Evolutionary conservation across 2,329 filamentous ascomycete genomes (phyloP), one percentile per base, ranked within the genome.

Genomic region (Pseudovirgaria hyperparasitica): DNA sequence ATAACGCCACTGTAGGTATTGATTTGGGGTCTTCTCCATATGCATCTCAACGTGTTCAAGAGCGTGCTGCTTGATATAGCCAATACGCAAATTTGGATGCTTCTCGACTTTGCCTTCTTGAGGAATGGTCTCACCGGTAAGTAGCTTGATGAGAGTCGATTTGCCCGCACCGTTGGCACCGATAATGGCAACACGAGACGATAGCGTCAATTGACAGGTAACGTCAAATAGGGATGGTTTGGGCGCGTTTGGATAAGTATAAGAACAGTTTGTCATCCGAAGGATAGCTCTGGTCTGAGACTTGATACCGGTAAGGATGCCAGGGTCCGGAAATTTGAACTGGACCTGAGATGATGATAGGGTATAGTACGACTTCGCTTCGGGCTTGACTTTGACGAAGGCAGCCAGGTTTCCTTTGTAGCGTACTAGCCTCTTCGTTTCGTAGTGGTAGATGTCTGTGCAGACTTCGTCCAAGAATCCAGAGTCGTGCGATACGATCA

Each of bases 21-120:
- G 90, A 55, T 93, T 96, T 21, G 90, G 90, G 0, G 90, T 98
- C 72, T 98, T 98, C 60, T 98, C 90, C 42, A 96, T 66, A 51
- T 98, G 90, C 87, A 94, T 93, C 62, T 98, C 87, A 8, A 98
- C 90, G 72, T 98, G 90, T 66, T 98, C 90, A 9, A 98, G 70
- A 23, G 90, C 90, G 57, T 98, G 90, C 64, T 98, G 90, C 65
- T 96, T 96, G 65, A 98, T 96, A 65, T 98, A 98, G 29, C 90
- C 90, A 45, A 98, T 94, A 67, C 90, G 86, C 48, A 98, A 62
- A 56, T 98, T 98, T 41, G 90, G 90, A 55, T 98, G 90, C 67
- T 96, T 96, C 67, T 96, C 86, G 14, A 98, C 90, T 52, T 76
- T 82, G 37, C 90, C 90, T 12, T 60, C 58, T 36, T 79, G 79